phyloP scores from a whole-genome alignment of 2,329 filamentous ascomycete genomes.

The Alternaria triticimaculans region DNA sequence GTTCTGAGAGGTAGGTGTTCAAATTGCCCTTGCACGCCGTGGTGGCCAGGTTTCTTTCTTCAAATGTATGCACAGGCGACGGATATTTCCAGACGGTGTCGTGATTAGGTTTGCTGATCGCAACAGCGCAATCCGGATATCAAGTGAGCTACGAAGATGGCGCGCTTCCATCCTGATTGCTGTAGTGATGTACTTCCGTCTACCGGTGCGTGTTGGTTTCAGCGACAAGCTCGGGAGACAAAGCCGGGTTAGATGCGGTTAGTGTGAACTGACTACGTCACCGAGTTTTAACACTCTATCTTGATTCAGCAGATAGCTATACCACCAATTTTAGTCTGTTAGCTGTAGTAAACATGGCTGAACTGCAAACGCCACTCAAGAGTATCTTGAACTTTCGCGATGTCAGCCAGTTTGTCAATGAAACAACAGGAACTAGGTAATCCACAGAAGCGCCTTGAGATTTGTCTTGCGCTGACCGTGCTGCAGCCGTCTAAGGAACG shows the following conservation, averaged over 20 bases:
- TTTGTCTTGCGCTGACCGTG: conserved; percentile 6
- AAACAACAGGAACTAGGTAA: conserved; percentile 25
- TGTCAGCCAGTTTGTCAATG: conserved; percentile 42
- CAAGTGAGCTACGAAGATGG: background rate
- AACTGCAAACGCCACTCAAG: conserved; percentile 28
- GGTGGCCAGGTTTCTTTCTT: background rate
- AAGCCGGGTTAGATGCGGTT: conserved; percentile 6
- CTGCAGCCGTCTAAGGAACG: conserved; percentile 32
- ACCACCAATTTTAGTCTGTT: background rate
- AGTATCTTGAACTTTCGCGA: conserved; percentile 49
- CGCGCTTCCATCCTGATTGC: background rate
- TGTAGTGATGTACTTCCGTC: background rate
- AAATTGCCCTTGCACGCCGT: background rate
- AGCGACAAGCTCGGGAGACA: background rate
- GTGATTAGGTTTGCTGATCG: background rate
- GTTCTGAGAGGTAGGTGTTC: background rate
- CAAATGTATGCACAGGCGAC: background rate
- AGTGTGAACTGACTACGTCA: conserved; percentile 17
- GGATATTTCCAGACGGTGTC: background rate
- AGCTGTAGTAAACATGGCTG: conserved; percentile 7
- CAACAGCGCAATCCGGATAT: background rate
- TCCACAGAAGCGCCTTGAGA: background rate
- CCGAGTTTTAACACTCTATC: background rate
- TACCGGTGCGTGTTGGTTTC: background rate
- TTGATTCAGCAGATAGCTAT: background rate